These are phyloP conservation scores for Cladosporium sp. DNA, from an alignment of 2,329 filamentous ascomycete species.

Conservation along the genomic window DNA sequence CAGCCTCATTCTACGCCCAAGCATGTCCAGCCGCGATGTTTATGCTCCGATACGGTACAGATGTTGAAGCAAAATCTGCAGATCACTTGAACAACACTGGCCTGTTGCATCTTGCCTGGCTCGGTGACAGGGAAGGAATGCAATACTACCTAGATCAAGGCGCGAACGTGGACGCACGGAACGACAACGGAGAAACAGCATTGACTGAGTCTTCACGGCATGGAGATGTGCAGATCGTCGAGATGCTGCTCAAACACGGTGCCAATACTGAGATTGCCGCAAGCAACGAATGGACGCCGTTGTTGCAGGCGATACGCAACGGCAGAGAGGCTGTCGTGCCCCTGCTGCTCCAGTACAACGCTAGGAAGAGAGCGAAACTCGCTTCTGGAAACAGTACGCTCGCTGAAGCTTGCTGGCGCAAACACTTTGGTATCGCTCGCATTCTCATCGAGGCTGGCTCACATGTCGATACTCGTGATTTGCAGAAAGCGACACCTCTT, in stretches of 20 bases:
- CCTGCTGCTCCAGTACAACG: background rate
- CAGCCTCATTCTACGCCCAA: conserved; percentile 15
- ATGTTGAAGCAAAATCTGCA: conserved; percentile 1
- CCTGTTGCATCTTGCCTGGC: conserved; percentile 16
- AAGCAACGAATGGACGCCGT: conserved; percentile 1
- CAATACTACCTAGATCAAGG: conserved; percentile 9
- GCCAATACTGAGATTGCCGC: background rate
- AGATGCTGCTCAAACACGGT: conserved; percentile 7
- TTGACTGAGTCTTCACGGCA: conserved; percentile 14
- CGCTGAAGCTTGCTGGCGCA: conserved; percentile 11
- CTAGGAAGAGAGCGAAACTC: conserved; percentile 3
- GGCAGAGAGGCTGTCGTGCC: conserved; percentile 4
- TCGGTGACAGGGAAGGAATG: conserved; percentile 11
- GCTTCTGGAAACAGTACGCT: conserved; percentile 7
- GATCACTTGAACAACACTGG: conserved; percentile 15
- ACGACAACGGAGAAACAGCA: conserved; percentile 13
- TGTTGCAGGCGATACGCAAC: conserved; percentile 11
- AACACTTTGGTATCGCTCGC: conserved; percentile 6
- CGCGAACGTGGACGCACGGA: conserved; percentile 6
- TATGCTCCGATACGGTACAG: conserved; percentile 2
- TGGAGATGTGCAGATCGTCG: conserved; percentile 13
- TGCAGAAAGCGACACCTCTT: background rate
- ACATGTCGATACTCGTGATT: background rate
- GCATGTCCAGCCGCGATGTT: conserved; percentile 14
- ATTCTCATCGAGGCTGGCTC: conserved; percentile 6